A percentile compares a stretch with the other conserved stretches of the same genome.
phyloP scores from a whole-genome alignment of 2,329 filamentous ascomycete genomes.

The Scedosporium aurantiacum region DNA sequence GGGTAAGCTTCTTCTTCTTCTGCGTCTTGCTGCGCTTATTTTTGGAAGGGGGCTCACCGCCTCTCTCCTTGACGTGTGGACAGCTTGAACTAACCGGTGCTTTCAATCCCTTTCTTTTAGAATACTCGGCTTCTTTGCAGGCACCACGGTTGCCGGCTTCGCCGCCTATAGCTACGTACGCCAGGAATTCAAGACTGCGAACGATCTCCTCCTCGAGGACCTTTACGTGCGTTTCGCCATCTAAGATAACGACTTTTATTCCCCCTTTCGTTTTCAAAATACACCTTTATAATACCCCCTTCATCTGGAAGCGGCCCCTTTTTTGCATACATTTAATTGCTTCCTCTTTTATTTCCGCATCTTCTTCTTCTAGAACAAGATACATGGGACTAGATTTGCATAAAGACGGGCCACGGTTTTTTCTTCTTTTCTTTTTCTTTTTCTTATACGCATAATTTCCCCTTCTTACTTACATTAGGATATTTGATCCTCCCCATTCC shows the following conservation, averaged over 20 bases:
- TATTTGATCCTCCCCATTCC: neutral
- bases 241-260: conserved; percentile 14
- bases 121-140: conserved; percentile 83
- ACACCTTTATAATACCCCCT: neutral
- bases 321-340: neutral
- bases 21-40: neutral
- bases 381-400: neutral
- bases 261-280: neutral
- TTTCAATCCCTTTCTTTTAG: conserved; percentile 31
- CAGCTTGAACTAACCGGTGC: neutral
- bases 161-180: conserved; percentile 87
- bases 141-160: conserved; percentile 65
- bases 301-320: neutral
- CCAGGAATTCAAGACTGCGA: conserved; percentile 86
- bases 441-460: neutral
- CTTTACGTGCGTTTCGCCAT: conserved; percentile 69
- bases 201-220: conserved; percentile 87
- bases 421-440: neutral
- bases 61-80: conserved; percentile 1
- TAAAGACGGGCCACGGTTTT: neutral
- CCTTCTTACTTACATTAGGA: neutral
- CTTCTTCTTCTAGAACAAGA: neutral
- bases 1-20: conserved; percentile 32
- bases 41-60: neutral
- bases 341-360: neutral